These are phyloP conservation scores for Balamuthia mandrillaris DNA, from an alignment of 208 protist species.

Conservation along the genomic window DNA sequence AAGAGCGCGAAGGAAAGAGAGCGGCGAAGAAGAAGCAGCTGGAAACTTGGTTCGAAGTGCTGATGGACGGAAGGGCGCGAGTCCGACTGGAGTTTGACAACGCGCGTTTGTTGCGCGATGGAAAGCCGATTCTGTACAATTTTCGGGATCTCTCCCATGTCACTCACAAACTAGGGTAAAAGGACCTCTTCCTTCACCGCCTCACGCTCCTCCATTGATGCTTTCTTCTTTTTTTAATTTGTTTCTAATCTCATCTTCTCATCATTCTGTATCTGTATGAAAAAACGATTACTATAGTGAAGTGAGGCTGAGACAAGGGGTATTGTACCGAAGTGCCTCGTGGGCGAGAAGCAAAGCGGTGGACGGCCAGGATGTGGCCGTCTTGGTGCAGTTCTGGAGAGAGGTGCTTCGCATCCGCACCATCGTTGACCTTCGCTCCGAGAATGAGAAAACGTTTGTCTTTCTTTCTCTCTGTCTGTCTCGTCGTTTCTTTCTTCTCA, in stretches of 20 bases:
- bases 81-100: background rate
- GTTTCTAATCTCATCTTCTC: background rate
- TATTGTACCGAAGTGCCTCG: background rate
- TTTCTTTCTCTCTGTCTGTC: background rate
- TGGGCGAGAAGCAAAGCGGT: background rate
- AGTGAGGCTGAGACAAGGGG: background rate
- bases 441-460: conserved; percentile 1
- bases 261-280: background rate
- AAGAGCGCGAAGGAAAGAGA: no score
- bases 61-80: no score
- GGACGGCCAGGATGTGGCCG: background rate
- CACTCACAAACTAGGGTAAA: background rate
- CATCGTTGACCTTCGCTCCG: conserved; percentile 20
- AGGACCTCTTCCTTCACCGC: background rate
- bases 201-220: background rate
- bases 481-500: background rate
- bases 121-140: background rate
- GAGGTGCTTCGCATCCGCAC: background rate
- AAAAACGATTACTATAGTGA: background rate
- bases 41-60: no score
- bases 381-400: background rate
- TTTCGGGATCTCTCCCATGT: background rate
- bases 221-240: background rate
- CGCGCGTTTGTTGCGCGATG: background rate
- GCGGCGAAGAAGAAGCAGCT: no score